These are phyloP conservation scores for Rhododendron mucronatum DNA, from an alignment of 148 eudicot genomes.

Conservation along the genomic window DNA sequence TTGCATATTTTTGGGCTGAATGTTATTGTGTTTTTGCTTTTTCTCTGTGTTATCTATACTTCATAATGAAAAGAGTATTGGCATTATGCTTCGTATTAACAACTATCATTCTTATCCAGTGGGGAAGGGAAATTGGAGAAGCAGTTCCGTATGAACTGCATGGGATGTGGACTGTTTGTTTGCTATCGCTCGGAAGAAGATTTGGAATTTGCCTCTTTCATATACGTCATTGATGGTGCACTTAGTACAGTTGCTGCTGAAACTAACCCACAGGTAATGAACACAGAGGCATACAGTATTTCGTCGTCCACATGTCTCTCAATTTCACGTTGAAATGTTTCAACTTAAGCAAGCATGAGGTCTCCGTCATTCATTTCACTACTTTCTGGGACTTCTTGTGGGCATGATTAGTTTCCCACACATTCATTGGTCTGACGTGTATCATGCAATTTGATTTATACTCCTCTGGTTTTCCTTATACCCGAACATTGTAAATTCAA, in stretches of 20 bases:
- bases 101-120: conserved; percentile 31
- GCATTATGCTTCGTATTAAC: background rate
- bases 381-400: background rate
- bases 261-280: conserved; percentile 83
- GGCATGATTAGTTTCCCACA: background rate
- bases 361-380: background rate
- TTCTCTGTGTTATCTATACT: background rate
- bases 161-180: conserved; percentile 90
- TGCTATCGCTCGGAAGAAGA: conserved; percentile 96
- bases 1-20: background rate
- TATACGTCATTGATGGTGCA: conserved; percentile 86
- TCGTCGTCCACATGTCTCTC: too few relatives aligned
- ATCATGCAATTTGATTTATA: background rate
- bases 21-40: background rate
- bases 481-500: background rate
- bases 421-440: background rate
- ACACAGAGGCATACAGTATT: background rate
- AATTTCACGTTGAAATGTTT: background rate
- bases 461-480: background rate
- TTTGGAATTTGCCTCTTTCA: conserved; percentile 61
- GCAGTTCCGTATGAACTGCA: conserved; percentile 87
- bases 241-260: conserved; percentile 96
- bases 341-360: background rate
- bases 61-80: background rate
- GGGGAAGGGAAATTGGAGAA: conserved; percentile 95